phyloP scores from a whole-genome alignment of 108 stramenopile genomes.

The Mayamaea pseudoterrestris region DNA sequence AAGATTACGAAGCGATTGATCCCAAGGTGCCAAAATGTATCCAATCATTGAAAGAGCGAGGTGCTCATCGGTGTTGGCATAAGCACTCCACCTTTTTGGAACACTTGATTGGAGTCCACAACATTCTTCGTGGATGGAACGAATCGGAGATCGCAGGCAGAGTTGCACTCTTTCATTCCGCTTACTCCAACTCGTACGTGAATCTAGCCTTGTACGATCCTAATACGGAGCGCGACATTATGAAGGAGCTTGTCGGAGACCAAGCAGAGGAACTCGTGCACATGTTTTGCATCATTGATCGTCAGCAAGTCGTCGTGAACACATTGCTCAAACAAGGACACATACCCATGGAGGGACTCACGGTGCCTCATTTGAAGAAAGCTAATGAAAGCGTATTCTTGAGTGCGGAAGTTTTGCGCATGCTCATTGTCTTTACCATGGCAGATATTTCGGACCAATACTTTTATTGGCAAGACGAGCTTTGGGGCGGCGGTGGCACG shows the following conservation, averaged over 20 bases:
- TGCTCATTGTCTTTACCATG: slow-evolving; percentile 16
- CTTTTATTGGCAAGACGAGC: slow-evolving; percentile 18
- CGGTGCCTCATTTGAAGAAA: slow-evolving; percentile 12
- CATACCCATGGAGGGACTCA: slow-evolving; percentile 11
- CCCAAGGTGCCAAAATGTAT: slow-evolving; percentile 3
- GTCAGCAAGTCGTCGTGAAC: slow-evolving; percentile 15
- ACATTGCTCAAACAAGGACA: slow-evolving; percentile 13
- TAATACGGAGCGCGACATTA: slow-evolving; percentile 4
- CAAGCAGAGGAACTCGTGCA: slow-evolving; percentile 18
- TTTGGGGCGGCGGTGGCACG: slow-evolving; percentile 13
- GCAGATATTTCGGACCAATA: slow-evolving; percentile 20
- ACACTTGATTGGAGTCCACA: slow-evolving; percentile 16
- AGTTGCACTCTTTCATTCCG: slow-evolving; percentile 18
- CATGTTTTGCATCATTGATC: slow-evolving; percentile 25
- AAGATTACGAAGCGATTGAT: slow-evolving; percentile 13
- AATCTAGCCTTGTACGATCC: slow-evolving; percentile 21
- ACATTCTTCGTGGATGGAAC: slow-evolving; percentile 14
- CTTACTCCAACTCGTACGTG: slow-evolving; percentile 23
- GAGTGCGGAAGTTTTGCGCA: slow-evolving; percentile 4
- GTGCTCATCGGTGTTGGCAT: slow-evolving; percentile 24
- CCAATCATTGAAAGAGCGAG: slow-evolving; percentile 6
- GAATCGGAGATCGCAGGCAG: slow-evolving; percentile 4
- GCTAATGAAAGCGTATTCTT: slow-evolving; percentile 1
- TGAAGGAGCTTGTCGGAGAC: slow-evolving; percentile 9
- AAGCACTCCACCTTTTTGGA: slow-evolving; percentile 24